A percentile compares a stretch with the other conserved stretches of the same genome.
Conservation (phyloP, 1,284 basidiomycete species). For the Ustilago curta region DNA sequence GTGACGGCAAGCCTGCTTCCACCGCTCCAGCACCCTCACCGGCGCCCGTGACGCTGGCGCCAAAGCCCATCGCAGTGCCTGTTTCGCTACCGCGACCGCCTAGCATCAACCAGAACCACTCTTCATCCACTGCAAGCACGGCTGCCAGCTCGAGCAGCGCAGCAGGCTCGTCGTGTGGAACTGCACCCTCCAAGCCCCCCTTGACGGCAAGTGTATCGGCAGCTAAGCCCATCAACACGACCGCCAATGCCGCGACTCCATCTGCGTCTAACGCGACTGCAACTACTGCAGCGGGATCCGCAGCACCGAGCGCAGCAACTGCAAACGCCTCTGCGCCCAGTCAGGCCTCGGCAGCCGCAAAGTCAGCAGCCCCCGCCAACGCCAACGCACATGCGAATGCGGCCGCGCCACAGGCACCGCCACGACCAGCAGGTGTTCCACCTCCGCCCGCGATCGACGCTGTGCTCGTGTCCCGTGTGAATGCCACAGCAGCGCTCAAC, state of each 20-base stretch:
- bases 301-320: constrained; percentile 1
- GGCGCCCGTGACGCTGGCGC: constrained; percentile 13
- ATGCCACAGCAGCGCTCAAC: constrained; percentile 54
- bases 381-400: background rate
- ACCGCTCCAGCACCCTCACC: constrained; percentile 4
- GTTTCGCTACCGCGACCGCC: constrained; percentile 44
- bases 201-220: background rate
- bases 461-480: constrained; percentile 55
- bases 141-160: constrained; percentile 7
- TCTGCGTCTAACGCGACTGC: constrained; percentile 13
- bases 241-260: constrained; percentile 4
- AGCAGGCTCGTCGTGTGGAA: background rate
- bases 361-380: constrained; percentile 13
- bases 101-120: constrained; percentile 44
- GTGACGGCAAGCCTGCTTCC: constrained; percentile 20
- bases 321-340: constrained; percentile 7
- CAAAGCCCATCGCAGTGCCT: constrained; percentile 30
- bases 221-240: constrained; percentile 13
- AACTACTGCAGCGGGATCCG: background rate
- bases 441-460: constrained; percentile 56
- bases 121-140: constrained; percentile 16
- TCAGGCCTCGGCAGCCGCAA: constrained; percentile 12
- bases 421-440: constrained; percentile 37
- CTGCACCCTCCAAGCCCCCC: constrained; percentile 7
- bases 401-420: constrained; percentile 8